Evolutionary conservation across 2,329 filamentous ascomycete genomes (phyloP), one percentile per base, ranked within the genome.

Genomic region (Volutella citrinella): DNA sequence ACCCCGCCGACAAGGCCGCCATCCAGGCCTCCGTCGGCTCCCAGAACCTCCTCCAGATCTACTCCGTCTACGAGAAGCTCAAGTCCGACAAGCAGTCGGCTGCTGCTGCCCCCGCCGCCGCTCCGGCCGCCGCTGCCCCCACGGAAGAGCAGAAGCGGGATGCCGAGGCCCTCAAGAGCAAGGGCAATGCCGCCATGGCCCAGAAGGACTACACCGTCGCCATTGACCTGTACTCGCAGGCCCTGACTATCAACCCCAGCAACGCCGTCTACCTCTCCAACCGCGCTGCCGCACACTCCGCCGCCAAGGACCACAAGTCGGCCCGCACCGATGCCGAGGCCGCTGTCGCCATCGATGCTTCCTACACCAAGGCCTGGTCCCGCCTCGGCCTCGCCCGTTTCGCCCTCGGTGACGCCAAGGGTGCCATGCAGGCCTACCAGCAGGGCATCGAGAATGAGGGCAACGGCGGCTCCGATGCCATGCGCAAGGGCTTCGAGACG

Each of bases 241-340:
- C 93, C 5, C 80, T 98, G 17, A 74, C 78, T 36, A 72, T 96
- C 33, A 69, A 87, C 49, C 88, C 93, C 3, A 72, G 78, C 48
- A 97, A 98, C 69, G 87, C 90, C 23, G 93, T 98, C 65, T 98
- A 93, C 74, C 84, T 98, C 24, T 95, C 88, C 45, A 98, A 98
- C 78, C 88, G 93, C 49, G 93, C 93, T 10, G 93, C 93, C 28
- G 93, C 93, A 6, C 87, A 95, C 74, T 89, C 83, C 18, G 91
- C 88, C 15, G 80, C 80, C 43, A 79, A 82, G 51, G 82, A 95
- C 65, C 90, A 97, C 69, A 80, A 84, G 43, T 82, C 85, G 43
- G 93, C 93, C 10, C 82, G 80, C 52, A 74, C 82, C 42, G 93
- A 98, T 62, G 93, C 93, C 28, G 91, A 97, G 69, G 78, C 93